A percentile compares a stretch with the other conserved stretches of the same genome.
Evolutionary conservation across 352 stramenopile species (phyloP).

Genomic region (Phytophthora foliorum): DNA sequence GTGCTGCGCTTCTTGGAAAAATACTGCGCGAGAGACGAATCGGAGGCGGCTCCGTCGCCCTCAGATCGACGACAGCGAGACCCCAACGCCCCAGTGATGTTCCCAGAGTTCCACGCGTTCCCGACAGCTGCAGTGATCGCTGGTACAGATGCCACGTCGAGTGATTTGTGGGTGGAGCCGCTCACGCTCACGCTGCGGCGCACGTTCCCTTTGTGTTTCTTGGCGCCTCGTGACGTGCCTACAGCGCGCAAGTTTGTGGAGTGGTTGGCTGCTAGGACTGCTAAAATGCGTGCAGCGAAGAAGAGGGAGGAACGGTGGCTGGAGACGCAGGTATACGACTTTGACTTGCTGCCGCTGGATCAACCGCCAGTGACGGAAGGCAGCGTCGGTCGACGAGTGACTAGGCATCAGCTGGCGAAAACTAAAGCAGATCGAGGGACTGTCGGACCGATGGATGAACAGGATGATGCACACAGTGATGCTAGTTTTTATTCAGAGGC

Average conservation of each 20-base stretch:
- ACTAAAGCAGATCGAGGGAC: background rate
- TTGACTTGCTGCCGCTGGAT: constrained; percentile 47
- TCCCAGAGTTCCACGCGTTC: constrained; percentile 60
- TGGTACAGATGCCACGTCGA: constrained; percentile 77
- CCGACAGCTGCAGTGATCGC: constrained; percentile 73
- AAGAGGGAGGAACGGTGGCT: constrained; percentile 70
- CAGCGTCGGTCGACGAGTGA: constrained; percentile 20
- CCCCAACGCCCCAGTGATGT: constrained; percentile 38
- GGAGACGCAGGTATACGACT: constrained; percentile 53
- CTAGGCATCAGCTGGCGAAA: constrained; percentile 26
- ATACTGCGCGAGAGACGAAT: constrained; percentile 42
- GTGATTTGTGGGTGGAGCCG: constrained; percentile 79
- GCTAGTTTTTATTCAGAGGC: constrained; percentile 11
- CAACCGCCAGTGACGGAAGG: constrained; percentile 22
- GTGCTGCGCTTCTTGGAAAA: constrained; percentile 70
- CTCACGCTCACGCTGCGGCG: constrained; percentile 73
- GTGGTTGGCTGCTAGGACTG: constrained; percentile 68
- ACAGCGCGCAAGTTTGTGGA: constrained; percentile 73
- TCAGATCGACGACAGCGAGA: constrained; percentile 23
- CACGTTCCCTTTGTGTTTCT: constrained; percentile 74
- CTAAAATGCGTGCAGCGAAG: constrained; percentile 44
- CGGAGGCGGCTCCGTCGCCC: background rate
- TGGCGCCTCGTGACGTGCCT: constrained; percentile 59
- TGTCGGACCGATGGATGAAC: background rate
- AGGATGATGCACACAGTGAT: constrained; percentile 8